Evolutionary conservation across 257 asterid genomes (phyloP).

Genomic region (Plectranthus barbatus): DNA sequence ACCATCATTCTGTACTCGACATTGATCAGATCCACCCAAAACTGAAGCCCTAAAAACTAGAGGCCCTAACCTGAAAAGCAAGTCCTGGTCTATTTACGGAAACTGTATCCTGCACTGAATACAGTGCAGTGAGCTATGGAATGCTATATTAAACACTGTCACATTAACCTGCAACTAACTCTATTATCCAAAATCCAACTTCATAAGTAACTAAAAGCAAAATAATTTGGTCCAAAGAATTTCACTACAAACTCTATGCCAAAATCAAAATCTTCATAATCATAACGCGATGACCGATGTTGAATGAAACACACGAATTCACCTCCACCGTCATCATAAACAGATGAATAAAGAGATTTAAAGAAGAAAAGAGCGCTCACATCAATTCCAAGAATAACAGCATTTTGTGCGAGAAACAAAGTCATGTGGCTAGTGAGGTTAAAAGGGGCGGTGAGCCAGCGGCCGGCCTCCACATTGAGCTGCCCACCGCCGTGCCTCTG

Average conservation of each 20-base stretch:
- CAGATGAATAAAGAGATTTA: background rate
- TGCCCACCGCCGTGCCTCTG: constrained; percentile 75
- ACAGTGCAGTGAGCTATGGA: background rate
- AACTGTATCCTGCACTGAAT: background rate
- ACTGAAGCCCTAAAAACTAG: background rate
- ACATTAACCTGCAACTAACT: constrained; percentile 1
- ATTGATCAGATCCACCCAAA: background rate
- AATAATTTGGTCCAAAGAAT: background rate
- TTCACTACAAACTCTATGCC: background rate
- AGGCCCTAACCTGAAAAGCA: background rate
- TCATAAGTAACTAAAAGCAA: background rate
- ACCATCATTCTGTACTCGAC: background rate
- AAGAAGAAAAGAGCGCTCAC: constrained; percentile 28
- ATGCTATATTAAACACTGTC: background rate
- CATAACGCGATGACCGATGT: background rate
- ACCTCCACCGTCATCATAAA: background rate
- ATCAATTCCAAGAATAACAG: constrained; percentile 75
- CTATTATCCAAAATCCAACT: background rate
- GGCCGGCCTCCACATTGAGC: constrained; percentile 71
- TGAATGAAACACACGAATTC: background rate
- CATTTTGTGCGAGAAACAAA: constrained; percentile 59
- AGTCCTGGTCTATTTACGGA: background rate
- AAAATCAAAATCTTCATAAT: background rate
- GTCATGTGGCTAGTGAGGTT: constrained; percentile 89
- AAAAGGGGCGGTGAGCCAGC: constrained; percentile 90